Base-by-base conservation (phyloP, 345 rosid genomes). In the Citrus sp. region DNA sequence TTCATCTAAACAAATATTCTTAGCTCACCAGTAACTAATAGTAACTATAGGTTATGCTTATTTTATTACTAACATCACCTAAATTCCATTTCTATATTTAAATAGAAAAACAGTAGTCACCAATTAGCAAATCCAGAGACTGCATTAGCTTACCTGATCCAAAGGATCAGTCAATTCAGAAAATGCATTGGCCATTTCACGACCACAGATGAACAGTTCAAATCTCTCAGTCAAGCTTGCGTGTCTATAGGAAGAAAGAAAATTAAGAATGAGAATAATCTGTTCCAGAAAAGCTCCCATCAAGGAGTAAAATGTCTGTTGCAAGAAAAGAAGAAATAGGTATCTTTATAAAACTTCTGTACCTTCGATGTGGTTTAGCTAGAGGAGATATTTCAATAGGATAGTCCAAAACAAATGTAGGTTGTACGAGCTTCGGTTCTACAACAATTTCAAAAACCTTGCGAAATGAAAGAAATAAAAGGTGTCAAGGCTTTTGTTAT, bases 101-200 rank as follows among this genome's bases (percentile, higher is more conserved):
- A 72, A 16, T 3, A 2, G 42, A 7, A 70, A 51, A 28, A 27
- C 8, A n/a, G n/a, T 18, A 51, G 38, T 46, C 19, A 7, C 42
- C 25, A 72, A 49, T 70, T 49, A 49, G 60, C 60, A 67, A 28
- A 74, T 67, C 67, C 38, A 58, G 13, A 74, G 73, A 30, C 35
- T 19, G 22, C 25, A 34, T 24, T 32, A 77, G 22, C 78, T 73
- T 87, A 91, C 99, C 97, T 96, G 99, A 77, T 96, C 99, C 81
- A 88, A 65, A 9, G 98, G 99, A 88, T 96, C 98, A 56, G 98
- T 96, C 82, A 92, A 81, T 86, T 93, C 99, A 65, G 97, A 93
- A 78, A 96, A 96, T 83, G 97, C 98, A 75, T 96, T 96, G 70
- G 98, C 99, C 87, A 93, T 80, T 86, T 96, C 99, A 60, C 97